A percentile compares a stretch with the other conserved stretches of the same genome.
These are phyloP conservation scores for Phytophthora tentaculata DNA, from an alignment of 352 stramenopile genomes.

Conservation along the genomic window DNA sequence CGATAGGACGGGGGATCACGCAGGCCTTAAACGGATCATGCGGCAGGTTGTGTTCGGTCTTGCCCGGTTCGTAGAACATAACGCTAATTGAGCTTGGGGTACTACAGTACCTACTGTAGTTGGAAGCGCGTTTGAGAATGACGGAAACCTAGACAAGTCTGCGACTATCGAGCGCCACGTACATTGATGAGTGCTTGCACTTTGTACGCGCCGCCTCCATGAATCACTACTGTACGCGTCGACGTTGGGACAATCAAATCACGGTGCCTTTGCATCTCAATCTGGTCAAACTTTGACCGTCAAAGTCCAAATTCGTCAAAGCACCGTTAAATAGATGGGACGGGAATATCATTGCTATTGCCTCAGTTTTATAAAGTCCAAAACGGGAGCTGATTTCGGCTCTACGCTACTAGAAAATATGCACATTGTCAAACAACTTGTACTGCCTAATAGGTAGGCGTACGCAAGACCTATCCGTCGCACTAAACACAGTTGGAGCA, in stretches of 20 bases:
- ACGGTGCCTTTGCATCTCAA: slow-evolving; percentile 25
- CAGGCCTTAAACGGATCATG: slow-evolving; percentile 43
- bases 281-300: too few species aligned
- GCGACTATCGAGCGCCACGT: slow-evolving; percentile 15
- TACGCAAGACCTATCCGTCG: too few species aligned
- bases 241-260: slow-evolving; percentile 43
- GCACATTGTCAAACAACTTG: too few species aligned
- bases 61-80: slow-evolving; percentile 42
- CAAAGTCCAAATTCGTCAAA: too few species aligned
- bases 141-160: slow-evolving; percentile 7
- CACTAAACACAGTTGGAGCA: too few species aligned
- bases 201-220: slow-evolving; percentile 32
- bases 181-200: slow-evolving; percentile 35
- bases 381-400: too few species aligned
- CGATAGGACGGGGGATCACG: slow-evolving; percentile 34
- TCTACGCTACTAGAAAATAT: too few species aligned
- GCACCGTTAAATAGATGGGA: too few species aligned
- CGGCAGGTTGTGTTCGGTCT: slow-evolving; percentile 40
- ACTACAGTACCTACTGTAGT: slow-evolving; percentile 8
- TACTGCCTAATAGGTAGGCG: too few species aligned
- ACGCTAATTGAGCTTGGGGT: neutral
- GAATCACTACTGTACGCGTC: slow-evolving; percentile 19
- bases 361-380: too few species aligned
- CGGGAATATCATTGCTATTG: too few species aligned
- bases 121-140: slow-evolving; percentile 23